phyloP scores from a whole-genome alignment of 139 green algal genomes.

The Choricystis sp. region DNA sequence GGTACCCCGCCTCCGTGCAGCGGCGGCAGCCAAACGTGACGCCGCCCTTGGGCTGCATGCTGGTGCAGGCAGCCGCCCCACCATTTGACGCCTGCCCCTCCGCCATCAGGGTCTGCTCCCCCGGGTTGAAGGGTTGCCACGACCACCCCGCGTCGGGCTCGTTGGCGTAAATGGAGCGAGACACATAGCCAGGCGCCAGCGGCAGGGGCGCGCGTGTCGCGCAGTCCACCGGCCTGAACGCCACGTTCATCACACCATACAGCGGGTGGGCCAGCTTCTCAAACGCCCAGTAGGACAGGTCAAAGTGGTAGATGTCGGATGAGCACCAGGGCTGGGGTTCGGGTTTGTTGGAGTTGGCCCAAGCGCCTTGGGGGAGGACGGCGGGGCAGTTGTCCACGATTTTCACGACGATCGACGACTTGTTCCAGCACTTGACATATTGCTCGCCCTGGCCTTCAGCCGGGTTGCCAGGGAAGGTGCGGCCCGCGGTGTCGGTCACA shows the following conservation, averaged over 20 bases:
- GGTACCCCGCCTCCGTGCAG: slow-evolving; percentile 15
- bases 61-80: slow-evolving; percentile 7
- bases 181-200: slow-evolving; percentile 9
- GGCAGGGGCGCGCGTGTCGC: slow-evolving; percentile 2
- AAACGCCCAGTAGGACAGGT: background rate
- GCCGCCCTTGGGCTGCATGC: slow-evolving; percentile 8
- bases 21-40: slow-evolving; percentile 17
- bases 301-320: background rate
- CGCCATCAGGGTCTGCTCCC: background rate
- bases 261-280: background rate
- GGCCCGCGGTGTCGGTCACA: slow-evolving; percentile 10
- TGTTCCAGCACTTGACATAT: slow-evolving; percentile 21
- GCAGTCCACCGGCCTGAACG: slow-evolving; percentile 19
- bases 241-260: slow-evolving; percentile 7
- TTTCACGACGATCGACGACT: slow-evolving; percentile 12
- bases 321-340: slow-evolving; percentile 1
- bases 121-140: slow-evolving; percentile 14
- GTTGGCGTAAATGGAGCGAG: slow-evolving; percentile 7
- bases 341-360: background rate
- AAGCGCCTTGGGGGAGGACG: slow-evolving; percentile 9
- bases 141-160: slow-evolving; percentile 15
- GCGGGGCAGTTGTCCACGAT: slow-evolving; percentile 37
- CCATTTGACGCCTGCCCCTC: background rate
- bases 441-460: slow-evolving; percentile 1
- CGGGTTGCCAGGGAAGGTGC: slow-evolving; percentile 14